A percentile compares a stretch with the other conserved stretches of the same genome.
Evolutionary conservation across 1,284 basidiomycete species (phyloP).

Genomic region (Melampsora larici-populina): DNA sequence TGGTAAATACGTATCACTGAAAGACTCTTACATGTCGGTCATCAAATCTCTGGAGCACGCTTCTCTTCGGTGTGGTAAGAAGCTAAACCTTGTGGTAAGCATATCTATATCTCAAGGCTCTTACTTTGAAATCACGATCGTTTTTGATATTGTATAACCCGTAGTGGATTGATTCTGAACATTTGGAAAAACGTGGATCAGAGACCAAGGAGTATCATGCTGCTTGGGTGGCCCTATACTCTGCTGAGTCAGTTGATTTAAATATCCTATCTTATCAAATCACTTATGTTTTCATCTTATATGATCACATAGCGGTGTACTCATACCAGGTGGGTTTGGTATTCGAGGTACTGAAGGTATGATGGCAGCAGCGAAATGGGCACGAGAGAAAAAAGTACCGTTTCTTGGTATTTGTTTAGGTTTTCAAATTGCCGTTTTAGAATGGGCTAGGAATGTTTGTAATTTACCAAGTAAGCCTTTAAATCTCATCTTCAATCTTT

Average conservation of each 20-base stretch:
- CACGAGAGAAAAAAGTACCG: slow-evolving; percentile 87
- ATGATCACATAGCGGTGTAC: slow-evolving; percentile 68
- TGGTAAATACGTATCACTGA: slow-evolving; percentile 94
- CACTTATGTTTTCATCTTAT: slow-evolving; percentile 19
- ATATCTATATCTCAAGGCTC: background rate
- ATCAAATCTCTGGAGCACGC: slow-evolving; percentile 96
- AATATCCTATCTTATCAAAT: background rate
- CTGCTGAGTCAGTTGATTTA: slow-evolving; percentile 64
- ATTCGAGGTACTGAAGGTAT: slow-evolving; percentile 92
- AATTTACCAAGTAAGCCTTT: slow-evolving; percentile 63
- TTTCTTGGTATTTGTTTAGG: slow-evolving; percentile 97
- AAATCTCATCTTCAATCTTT: slow-evolving; percentile 22
- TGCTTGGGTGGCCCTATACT: slow-evolving; percentile 88
- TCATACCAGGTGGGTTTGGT: slow-evolving; percentile 94
- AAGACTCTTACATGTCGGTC: slow-evolving; percentile 99
- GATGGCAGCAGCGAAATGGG: slow-evolving; percentile 95
- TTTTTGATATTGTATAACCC: slow-evolving; percentile 20
- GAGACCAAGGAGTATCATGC: slow-evolving; percentile 89
- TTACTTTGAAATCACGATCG: slow-evolving; percentile 26
- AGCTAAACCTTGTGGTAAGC: slow-evolving; percentile 71
- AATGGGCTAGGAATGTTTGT: slow-evolving; percentile 86
- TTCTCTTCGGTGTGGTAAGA: slow-evolving; percentile 82
- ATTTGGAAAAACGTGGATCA: slow-evolving; percentile 66
- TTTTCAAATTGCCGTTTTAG: slow-evolving; percentile 94
- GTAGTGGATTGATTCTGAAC: slow-evolving; percentile 95